Percentiles rank a stretch among this genome's conserved stretches.
Evolutionary conservation across 768 basidiomycete genomes (phyloP).

Genomic region (Russula sp.): DNA sequence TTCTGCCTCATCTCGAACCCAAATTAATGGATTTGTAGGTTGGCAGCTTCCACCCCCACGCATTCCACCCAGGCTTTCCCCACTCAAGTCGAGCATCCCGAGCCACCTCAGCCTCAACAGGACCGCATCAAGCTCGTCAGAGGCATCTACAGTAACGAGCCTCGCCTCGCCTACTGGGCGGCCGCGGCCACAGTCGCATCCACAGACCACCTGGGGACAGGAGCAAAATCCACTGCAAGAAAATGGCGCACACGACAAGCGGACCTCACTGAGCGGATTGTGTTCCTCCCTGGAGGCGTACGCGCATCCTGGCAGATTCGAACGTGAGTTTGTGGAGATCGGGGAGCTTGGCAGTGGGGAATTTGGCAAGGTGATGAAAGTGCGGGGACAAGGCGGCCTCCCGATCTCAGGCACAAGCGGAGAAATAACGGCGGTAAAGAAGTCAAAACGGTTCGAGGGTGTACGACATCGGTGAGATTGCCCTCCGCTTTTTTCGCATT

Average conservation of each 20-base stretch:
- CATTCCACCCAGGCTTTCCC: constrained; percentile 48
- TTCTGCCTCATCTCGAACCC: constrained; percentile 16
- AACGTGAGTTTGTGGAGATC: constrained; percentile 74
- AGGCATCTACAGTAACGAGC: constrained; percentile 37
- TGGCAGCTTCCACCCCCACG: constrained; percentile 55
- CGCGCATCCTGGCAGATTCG: constrained; percentile 64
- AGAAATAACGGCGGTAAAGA: constrained; percentile 82
- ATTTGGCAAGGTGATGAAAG: constrained; percentile 91
- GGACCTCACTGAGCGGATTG: constrained; percentile 1
- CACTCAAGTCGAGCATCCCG: constrained; percentile 41
- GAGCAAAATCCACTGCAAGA: constrained; percentile 11
- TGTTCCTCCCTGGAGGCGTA: constrained; percentile 36
- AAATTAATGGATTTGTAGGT: constrained; percentile 39
- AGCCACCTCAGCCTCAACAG: constrained; percentile 44
- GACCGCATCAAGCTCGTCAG: constrained; percentile 54
- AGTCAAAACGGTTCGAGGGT: constrained; percentile 90
- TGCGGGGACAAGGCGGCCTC: constrained; percentile 58
- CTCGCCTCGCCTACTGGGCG: constrained; percentile 19
- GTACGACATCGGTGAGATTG: constrained; percentile 76
- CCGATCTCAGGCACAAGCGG: constrained; percentile 23
- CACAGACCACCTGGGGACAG: neutral
- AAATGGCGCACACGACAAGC: constrained; percentile 3
- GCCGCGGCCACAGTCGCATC: neutral
- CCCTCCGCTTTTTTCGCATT: constrained; percentile 10
- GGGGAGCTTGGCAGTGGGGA: constrained; percentile 87